These are phyloP conservation scores for Coemansia sp. DNA, from an alignment of 192 early-diverging fungal genomes.

Conservation along the genomic window DNA sequence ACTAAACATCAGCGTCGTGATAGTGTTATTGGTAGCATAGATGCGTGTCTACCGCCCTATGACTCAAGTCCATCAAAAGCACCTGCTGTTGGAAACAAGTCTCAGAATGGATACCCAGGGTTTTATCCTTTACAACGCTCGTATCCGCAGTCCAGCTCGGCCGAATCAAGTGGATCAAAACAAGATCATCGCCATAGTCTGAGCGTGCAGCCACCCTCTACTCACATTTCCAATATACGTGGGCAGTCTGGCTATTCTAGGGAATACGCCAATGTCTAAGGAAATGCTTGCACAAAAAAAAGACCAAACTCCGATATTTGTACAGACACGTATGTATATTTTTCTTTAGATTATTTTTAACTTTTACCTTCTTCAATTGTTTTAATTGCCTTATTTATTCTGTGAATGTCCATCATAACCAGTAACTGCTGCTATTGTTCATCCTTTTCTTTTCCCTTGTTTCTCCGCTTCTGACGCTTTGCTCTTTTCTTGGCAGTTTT, in stretches of 20 bases:
- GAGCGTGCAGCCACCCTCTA: slow-evolving; percentile 11
- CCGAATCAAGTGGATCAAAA: neutral
- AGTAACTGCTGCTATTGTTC: slow-evolving; percentile 11
- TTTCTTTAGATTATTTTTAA: slow-evolving; percentile 5
- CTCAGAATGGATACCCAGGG: neutral
- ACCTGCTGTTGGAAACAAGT: slow-evolving; percentile 1
- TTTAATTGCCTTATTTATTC: slow-evolving; percentile 5
- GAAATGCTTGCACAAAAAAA: slow-evolving; percentile 7
- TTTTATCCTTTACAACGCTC: slow-evolving; percentile 6
- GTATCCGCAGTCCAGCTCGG: slow-evolving; percentile 3
- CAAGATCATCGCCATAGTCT: slow-evolving; percentile 18
- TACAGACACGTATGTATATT: slow-evolving; percentile 3
- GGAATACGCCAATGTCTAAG: neutral
- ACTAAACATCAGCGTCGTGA: slow-evolving; percentile 40
- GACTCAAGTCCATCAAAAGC: neutral
- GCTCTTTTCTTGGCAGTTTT: slow-evolving; percentile 85
- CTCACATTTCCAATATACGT: slow-evolving; percentile 24
- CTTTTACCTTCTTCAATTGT: neutral
- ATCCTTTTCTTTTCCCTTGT: slow-evolving; percentile 50
- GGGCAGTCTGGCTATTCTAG: slow-evolving; percentile 16
- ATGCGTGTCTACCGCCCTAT: slow-evolving; percentile 6
- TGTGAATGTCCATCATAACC: neutral
- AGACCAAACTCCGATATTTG: slow-evolving; percentile 1
- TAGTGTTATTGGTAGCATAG: slow-evolving; percentile 45
- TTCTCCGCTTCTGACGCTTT: slow-evolving; percentile 78